A percentile compares a stretch with the other conserved stretches of the same genome.
phyloP scores from a whole-genome alignment of 164 flowering plant genomes.

The Aristolochia contorta region DNA sequence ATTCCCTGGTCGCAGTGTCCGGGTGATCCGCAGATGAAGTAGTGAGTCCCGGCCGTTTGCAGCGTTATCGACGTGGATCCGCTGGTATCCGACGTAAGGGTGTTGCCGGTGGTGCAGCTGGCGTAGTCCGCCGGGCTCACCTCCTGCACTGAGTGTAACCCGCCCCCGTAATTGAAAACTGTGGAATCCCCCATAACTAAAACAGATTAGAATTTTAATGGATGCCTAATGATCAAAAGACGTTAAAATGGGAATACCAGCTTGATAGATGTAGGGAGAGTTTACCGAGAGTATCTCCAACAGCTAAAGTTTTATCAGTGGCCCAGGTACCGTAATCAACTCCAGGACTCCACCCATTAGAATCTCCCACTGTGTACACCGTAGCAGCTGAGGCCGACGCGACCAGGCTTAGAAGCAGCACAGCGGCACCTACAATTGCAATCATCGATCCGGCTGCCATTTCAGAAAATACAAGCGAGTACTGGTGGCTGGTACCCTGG shows the following conservation, averaged over 20 bases:
- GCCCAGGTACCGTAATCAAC: conserved; percentile 37
- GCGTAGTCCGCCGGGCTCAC: conserved; percentile 34
- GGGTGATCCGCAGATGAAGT: conserved; percentile 36
- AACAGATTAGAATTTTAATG: too few species aligned
- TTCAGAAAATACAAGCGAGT: too few species aligned
- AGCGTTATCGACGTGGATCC: conserved; percentile 32
- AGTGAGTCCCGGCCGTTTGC: conserved; percentile 32
- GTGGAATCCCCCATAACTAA: not conserved
- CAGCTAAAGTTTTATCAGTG: conserved; percentile 27
- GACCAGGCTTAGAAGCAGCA: conserved; percentile 9
- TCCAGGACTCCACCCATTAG: conserved; percentile 28
- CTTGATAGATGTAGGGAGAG: not conserved
- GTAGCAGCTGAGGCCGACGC: conserved; percentile 18
- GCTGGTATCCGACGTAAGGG: conserved; percentile 25
- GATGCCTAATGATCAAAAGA: too few species aligned
- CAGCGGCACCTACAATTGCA: conserved; percentile 5
- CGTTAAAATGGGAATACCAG: too few species aligned
- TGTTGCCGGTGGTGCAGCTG: conserved; percentile 20
- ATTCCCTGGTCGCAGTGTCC: conserved; percentile 43
- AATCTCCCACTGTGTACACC: conserved; percentile 35
- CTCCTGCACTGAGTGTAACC: conserved; percentile 34
- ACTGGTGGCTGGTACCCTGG: too few species aligned
- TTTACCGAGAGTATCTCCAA: conserved; percentile 38
- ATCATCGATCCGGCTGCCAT: conserved; percentile 3
- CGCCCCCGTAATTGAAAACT: conserved; percentile 37